Evolutionary conservation across 2,329 filamentous ascomycete species (phyloP), one percentile per base, ranked within the genome.

Genomic region (Botryotinia convoluta): DNA sequence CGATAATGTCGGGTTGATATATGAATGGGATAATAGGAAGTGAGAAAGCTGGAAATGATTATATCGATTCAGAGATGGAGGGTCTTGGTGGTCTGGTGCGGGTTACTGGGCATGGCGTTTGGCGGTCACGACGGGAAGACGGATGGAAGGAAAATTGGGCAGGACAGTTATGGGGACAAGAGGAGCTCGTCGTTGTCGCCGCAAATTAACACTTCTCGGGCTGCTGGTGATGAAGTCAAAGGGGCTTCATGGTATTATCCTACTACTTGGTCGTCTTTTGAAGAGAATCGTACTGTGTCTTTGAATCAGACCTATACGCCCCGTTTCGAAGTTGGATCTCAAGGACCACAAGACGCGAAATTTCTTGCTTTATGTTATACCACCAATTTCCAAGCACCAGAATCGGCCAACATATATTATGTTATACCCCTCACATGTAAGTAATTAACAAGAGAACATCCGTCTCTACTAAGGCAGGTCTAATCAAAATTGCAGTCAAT

Each of bases 11-110:
- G 64, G 5, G 26, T 57, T 68, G 64, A 68, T 57, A 42, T 68
- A 20, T 54, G 22, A 35, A 42, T 32, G 48, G 35, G 64, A 57
- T 26, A 29, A n/a, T n/a, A 54, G 48, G 64, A 68, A 68, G 64
- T 57, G 35, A 68, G 64, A 68, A 68, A 57, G 35, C 48, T 57
- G 64, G 64, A 68, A 68, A 68, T 68, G 64, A 68, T 68, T 68
- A 57, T 57, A 57, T 68, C 64, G 48, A 68, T 48, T 42, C 45
- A 57, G n/a, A 57, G 64, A 68, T 68, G 64, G 64, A 68, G 48
- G 48, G 26, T 29, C 35, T 68, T 68, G 48, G 35, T 57, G 64
- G 35, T 57, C 35, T 57, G 64, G 45, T 29, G 8, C 35, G 48
- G 64, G 26, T 39, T 68, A 39, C 35, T 68, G 26, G 48, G 48